Evolutionary conservation across 768 basidiomycete genomes (phyloP).

Genomic region (Glaciozyma martinii): DNA sequence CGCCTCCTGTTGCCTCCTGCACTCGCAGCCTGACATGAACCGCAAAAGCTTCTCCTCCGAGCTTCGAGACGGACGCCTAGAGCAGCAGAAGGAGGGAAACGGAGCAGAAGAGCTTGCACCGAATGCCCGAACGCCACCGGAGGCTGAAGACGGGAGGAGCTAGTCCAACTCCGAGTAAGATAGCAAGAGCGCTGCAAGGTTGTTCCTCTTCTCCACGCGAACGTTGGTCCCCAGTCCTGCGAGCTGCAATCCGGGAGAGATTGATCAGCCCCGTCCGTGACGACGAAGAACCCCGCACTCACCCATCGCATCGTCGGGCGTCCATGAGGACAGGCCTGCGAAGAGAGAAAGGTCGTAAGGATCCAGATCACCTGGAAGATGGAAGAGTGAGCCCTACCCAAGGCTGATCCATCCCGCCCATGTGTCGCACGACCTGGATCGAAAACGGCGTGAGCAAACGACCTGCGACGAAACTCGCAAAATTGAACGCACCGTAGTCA

Average conservation of each 20-base stretch:
- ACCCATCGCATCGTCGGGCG: slow-evolving; percentile 43
- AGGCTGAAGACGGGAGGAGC: no score
- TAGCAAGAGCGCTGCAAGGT: no score
- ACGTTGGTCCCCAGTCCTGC: neutral
- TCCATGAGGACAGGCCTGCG: slow-evolving; percentile 34
- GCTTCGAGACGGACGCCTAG: no score
- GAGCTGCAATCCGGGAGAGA: neutral
- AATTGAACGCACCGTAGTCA: slow-evolving; percentile 47
- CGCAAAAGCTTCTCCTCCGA: no score
- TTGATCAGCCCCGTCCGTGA: neutral
- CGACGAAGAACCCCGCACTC: neutral
- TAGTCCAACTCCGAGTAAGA: no score
- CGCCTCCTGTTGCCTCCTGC: no score
- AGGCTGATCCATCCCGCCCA: slow-evolving; percentile 45
- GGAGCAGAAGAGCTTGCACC: no score
- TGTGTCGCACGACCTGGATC: slow-evolving; percentile 38
- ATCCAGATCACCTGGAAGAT: neutral
- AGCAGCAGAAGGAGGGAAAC: no score
- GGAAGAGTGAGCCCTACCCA: slow-evolving; percentile 40
- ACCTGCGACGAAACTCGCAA: neutral
- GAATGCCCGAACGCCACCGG: no score
- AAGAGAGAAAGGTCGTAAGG: neutral
- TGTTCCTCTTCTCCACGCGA: no score
- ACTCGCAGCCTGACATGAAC: no score
- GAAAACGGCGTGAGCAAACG: neutral